phyloP scores from a whole-genome alignment of 768 basidiomycete species.

The Lactarius hatsudake region DNA sequence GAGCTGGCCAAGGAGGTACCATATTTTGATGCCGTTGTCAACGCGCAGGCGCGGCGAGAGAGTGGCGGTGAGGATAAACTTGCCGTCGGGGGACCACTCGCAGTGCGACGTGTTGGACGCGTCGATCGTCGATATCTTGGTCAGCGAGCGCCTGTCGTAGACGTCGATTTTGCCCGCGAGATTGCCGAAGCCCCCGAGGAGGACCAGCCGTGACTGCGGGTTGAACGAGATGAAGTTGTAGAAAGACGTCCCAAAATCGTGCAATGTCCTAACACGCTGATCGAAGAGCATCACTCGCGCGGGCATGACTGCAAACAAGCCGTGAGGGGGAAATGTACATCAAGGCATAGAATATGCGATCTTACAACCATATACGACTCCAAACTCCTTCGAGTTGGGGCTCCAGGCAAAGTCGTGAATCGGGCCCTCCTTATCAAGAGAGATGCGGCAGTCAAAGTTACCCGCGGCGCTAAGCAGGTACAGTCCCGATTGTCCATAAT shows the following conservation, averaged over 20 bases:
- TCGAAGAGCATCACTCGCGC: constrained; percentile 92
- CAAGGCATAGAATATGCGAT: constrained; percentile 23
- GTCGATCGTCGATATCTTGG: constrained; percentile 74
- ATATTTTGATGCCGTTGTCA: constrained; percentile 96
- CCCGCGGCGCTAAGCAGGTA: constrained; percentile 91
- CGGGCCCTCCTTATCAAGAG: constrained; percentile 92
- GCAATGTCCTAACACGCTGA: constrained; percentile 78
- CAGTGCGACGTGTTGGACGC: constrained; percentile 93
- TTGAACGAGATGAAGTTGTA: constrained; percentile 94
- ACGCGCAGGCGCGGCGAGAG: constrained; percentile 94
- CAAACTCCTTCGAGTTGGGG: constrained; percentile 95
- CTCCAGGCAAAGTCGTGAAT: constrained; percentile 97
- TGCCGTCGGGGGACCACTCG: constrained; percentile 94
- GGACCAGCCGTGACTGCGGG: constrained; percentile 84
- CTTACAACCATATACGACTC: constrained; percentile 95
- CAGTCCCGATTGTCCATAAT: constrained; percentile 96
- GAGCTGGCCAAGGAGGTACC: constrained; percentile 89
- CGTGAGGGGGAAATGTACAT: neutral
- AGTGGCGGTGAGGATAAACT: constrained; percentile 90
- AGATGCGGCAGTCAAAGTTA: constrained; percentile 88
- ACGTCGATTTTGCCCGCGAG: constrained; percentile 92
- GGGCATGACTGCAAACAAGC: constrained; percentile 71
- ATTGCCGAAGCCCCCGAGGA: constrained; percentile 95
- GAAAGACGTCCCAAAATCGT: constrained; percentile 89
- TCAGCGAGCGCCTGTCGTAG: constrained; percentile 82